A percentile compares a stretch with the other conserved stretches of the same genome.
phyloP scores from a whole-genome alignment of 2,329 filamentous ascomycete genomes.

The Beauveria medogensis region DNA sequence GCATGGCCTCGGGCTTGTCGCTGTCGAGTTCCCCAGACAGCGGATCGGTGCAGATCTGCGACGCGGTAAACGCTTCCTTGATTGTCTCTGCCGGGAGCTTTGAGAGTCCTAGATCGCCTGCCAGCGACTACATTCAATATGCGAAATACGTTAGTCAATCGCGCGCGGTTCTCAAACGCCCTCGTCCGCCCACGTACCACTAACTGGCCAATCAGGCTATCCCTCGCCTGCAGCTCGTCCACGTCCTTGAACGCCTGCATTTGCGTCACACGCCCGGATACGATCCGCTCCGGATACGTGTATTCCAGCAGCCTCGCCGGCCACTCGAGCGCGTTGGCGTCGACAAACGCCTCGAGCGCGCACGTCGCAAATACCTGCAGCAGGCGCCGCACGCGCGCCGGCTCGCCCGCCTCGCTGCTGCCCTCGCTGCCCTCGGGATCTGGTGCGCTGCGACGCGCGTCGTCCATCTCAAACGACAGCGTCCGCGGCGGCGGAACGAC shows the following conservation, averaged over 20 bases:
- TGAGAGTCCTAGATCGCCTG: constrained; percentile 51
- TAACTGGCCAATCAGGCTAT: constrained; percentile 63
- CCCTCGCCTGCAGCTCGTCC: constrained; percentile 50
- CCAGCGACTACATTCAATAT: constrained; percentile 39
- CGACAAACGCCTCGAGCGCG: constrained; percentile 65
- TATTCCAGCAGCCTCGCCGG: constrained; percentile 59
- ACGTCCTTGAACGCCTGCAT: constrained; percentile 58
- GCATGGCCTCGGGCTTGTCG: constrained; percentile 41
- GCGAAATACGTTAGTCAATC: not conserved
- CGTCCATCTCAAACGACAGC: constrained; percentile 44
- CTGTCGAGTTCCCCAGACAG: constrained; percentile 38
- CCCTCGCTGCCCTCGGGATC: constrained; percentile 48
- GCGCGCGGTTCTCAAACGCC: not conserved
- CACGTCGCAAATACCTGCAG: constrained; percentile 73
- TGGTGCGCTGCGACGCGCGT: constrained; percentile 47
- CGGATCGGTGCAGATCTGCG: constrained; percentile 35
- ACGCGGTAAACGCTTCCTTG: constrained; percentile 33
- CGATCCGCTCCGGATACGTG: constrained; percentile 54
- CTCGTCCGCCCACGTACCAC: constrained; percentile 41
- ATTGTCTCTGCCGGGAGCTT: constrained; percentile 39
- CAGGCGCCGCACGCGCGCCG: constrained; percentile 53
- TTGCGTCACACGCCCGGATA: constrained; percentile 54
- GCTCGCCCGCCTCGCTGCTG: constrained; percentile 39
- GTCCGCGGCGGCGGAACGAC: constrained; percentile 49
- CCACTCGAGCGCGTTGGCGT: constrained; percentile 52